Base-by-base conservation (phyloP, 2,329 filamentous ascomycete genomes). In the Xylariaceae sp. region DNA sequence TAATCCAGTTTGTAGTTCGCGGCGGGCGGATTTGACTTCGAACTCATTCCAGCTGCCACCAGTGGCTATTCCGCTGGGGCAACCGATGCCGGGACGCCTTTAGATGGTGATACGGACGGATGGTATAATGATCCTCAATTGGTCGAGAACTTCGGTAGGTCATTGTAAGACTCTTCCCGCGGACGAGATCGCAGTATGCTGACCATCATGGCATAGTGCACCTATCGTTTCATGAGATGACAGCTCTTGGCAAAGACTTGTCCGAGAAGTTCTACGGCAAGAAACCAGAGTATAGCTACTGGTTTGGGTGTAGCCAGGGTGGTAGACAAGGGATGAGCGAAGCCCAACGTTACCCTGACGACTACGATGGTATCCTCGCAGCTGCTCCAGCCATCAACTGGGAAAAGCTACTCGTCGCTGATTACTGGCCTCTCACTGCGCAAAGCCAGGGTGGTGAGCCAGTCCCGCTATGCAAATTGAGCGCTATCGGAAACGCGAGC, bases 321-420 rank as follows among this genome's bases (percentile, higher is more conserved):
- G 79, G 79, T 1, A 67, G 78, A 1, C 77, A 82, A 63, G 79
- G 77, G 14, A 59, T 77, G 27, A 75, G 74, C 54, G 69, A 75
- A 41, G 71, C 75, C 3, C 72, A 81, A 57, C 61, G 68, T 15
- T 80, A 73, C 55, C 77, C 78, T 0, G 66, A 75, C 9, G 76
- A 79, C 48, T 80, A 78, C 52, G 75, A 81, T 53, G 78, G 78
- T 17, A 73, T 81, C 36, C 61, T 77, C 6, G 75, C 74, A 7
- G 71, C 68, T 14, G 39, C 42, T 40, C 66, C 67, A 42, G 74
- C 72, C 3, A 59, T 62, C 38, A 56, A 61, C 42, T 61, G 56
- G 48, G 58, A 48, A 6, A 49, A 41, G 12, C 22, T 61, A 17
- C 11, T 42, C 32, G 14, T 52, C 9, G 53, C 49, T 17, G 40